These are phyloP conservation scores for Hevea brasiliensis DNA, from an alignment of 345 rosid species.

Conservation along the genomic window DNA sequence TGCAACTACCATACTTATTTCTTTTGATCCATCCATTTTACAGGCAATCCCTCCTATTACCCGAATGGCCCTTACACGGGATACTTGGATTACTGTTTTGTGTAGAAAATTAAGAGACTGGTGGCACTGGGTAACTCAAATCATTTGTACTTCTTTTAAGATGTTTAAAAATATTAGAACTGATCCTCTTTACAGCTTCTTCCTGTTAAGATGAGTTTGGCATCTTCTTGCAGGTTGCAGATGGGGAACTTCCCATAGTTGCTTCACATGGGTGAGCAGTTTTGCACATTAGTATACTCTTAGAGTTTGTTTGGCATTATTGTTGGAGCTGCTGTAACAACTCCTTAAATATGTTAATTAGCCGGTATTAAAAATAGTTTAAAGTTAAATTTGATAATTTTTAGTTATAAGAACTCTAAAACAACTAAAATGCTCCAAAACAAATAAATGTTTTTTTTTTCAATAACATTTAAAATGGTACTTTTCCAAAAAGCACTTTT, in stretches of 20 bases:
- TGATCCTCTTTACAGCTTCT: not conserved
- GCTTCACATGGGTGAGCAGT: slow-evolving; percentile 91
- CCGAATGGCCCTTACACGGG: slow-evolving; percentile 94
- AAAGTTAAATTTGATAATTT: too few species aligned
- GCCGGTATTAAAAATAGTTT: too few species aligned
- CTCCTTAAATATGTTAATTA: too few species aligned
- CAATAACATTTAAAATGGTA: too few species aligned
- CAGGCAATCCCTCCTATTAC: slow-evolving; percentile 93
- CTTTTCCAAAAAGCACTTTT: too few species aligned
- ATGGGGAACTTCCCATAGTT: slow-evolving; percentile 94
- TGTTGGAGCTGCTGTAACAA: too few species aligned
- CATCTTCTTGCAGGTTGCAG: slow-evolving; percentile 72
- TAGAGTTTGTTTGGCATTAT: too few species aligned
- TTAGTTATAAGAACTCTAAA: too few species aligned
- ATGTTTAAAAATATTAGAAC: slow-evolving; percentile 17
- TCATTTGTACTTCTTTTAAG: slow-evolving; percentile 25
- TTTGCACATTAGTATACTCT: slow-evolving; percentile 22
- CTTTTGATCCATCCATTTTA: slow-evolving; percentile 18
- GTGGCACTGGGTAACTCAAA: slow-evolving; percentile 96
- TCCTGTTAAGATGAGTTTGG: slow-evolving; percentile 31
- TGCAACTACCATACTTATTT: slow-evolving; percentile 6
- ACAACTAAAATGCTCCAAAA: too few species aligned
- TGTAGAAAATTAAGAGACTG: slow-evolving; percentile 97
- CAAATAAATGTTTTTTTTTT: too few species aligned
- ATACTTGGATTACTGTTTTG: slow-evolving; percentile 96